phyloP scores from a whole-genome alignment of 2,329 filamentous ascomycete species.

The Lasiodiplodia sp. region DNA sequence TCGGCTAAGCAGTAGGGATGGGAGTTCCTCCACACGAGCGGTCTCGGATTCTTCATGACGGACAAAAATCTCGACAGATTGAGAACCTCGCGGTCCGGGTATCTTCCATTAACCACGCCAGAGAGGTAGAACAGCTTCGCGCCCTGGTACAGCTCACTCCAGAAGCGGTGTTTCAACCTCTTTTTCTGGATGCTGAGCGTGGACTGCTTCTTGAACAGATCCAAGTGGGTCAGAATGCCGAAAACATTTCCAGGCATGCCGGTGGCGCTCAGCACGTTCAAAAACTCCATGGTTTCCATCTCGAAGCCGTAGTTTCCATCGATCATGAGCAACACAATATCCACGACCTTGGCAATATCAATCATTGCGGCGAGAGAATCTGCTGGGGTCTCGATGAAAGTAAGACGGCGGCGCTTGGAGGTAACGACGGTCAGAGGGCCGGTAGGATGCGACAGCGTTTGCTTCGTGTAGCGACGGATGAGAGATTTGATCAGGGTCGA shows the following conservation, averaged over 20 bases:
- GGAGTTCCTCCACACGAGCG: slow-evolving; percentile 94
- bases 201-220: slow-evolving; percentile 93
- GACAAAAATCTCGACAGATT: slow-evolving; percentile 94
- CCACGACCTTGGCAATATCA: slow-evolving; percentile 94
- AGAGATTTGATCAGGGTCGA: slow-evolving; percentile 95
- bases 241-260: slow-evolving; percentile 99
- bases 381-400: slow-evolving; percentile 95
- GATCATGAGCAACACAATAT: slow-evolving; percentile 97
- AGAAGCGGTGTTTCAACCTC: slow-evolving; percentile 91
- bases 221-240: slow-evolving; percentile 93
- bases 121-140: slow-evolving; percentile 97
- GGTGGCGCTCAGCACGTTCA: slow-evolving; percentile 90
- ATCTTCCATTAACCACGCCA: slow-evolving; percentile 94
- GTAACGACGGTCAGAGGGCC: slow-evolving; percentile 96
- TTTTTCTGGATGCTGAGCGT: slow-evolving; percentile 94
- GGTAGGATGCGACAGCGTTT: slow-evolving; percentile 86
- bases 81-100: slow-evolving; percentile 95
- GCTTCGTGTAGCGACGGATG: slow-evolving; percentile 93
- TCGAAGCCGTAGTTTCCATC: slow-evolving; percentile 99
- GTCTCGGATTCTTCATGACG: slow-evolving; percentile 98
- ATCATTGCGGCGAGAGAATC: slow-evolving; percentile 96
- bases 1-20: slow-evolving; percentile 95
- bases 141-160: slow-evolving; percentile 96
- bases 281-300: slow-evolving; percentile 99
- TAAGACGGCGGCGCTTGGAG: slow-evolving; percentile 92